Evolutionary conservation across 208 protist species (phyloP).

Genomic region (Plasmodiophora brassicae): DNA sequence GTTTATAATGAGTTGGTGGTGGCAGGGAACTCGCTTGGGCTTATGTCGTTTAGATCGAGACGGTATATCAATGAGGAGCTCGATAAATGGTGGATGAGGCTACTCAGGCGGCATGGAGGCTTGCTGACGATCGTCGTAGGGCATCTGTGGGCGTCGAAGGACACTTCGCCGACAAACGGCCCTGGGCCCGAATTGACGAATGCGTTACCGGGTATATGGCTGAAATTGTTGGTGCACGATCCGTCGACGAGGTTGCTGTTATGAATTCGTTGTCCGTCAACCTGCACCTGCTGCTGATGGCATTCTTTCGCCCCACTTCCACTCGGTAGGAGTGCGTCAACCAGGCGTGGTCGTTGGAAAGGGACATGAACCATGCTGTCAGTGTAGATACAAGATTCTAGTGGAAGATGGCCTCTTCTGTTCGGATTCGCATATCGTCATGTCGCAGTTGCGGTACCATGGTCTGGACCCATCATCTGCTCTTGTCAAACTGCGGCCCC

Average conservation of each 20-base stretch:
- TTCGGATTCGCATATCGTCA: neutral
- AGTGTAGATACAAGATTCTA: neutral
- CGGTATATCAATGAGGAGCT: neutral
- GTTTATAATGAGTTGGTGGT: neutral
- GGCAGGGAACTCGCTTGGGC: neutral
- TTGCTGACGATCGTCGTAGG: neutral
- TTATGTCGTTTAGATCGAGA: neutral
- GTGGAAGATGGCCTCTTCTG: constrained; percentile 25
- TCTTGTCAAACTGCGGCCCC: neutral
- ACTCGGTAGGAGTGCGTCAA: no score
- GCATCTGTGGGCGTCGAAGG: neutral
- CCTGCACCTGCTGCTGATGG: neutral
- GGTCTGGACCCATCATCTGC: neutral
- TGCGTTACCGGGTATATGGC: neutral
- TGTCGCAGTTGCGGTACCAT: neutral
- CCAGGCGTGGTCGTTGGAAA: no score
- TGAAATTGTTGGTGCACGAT: neutral
- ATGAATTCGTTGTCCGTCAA: constrained; percentile 29
- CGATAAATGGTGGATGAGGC: neutral
- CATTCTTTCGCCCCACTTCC: neutral
- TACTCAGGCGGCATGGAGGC: neutral
- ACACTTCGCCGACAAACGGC: neutral
- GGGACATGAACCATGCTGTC: no score
- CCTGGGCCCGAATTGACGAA: neutral
- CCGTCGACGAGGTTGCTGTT: neutral